Evolutionary conservation across 106 monocot genomes (phyloP).

Genomic region (Agapanthus africanus): DNA sequence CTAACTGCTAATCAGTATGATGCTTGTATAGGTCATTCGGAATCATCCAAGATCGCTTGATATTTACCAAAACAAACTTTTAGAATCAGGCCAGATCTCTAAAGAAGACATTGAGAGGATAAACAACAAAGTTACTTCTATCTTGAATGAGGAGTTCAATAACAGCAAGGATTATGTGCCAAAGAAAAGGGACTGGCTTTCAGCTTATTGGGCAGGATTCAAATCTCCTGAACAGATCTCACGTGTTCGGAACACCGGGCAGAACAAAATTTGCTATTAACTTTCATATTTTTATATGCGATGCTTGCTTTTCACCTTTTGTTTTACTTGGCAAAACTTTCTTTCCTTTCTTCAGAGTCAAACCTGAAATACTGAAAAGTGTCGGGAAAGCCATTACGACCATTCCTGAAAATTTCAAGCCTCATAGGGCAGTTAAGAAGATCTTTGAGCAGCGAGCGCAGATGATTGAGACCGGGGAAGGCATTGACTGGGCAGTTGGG

Average conservation of each 20-base stretch:
- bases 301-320: neutral
- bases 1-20: neutral
- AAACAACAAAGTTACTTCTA: constrained; percentile 59
- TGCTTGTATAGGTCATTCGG: constrained; percentile 54
- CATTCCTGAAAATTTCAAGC: constrained; percentile 80
- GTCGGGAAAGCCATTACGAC: constrained; percentile 82
- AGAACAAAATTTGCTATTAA: constrained; percentile 2
- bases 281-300: no score
- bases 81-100: constrained; percentile 53
- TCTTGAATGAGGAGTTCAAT: constrained; percentile 81
- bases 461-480: constrained; percentile 88
- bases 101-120: constrained; percentile 69
- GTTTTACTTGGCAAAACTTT: neutral
- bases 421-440: constrained; percentile 69
- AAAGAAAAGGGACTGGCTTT: constrained; percentile 89
- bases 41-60: constrained; percentile 76
- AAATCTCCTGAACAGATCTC: constrained; percentile 98
- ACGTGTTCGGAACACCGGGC: constrained; percentile 88
- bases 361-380: constrained; percentile 79
- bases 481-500: constrained; percentile 89
- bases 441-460: constrained; percentile 68
- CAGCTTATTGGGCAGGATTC: constrained; percentile 90
- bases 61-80: constrained; percentile 74
- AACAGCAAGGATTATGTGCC: constrained; percentile 85
- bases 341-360: constrained; percentile 45